Percentiles rank a stretch among this genome's conserved stretches.
phyloP scores from a whole-genome alignment of 495 filamentous ascomycete species.

The Staphylotrichum longicolle region DNA sequence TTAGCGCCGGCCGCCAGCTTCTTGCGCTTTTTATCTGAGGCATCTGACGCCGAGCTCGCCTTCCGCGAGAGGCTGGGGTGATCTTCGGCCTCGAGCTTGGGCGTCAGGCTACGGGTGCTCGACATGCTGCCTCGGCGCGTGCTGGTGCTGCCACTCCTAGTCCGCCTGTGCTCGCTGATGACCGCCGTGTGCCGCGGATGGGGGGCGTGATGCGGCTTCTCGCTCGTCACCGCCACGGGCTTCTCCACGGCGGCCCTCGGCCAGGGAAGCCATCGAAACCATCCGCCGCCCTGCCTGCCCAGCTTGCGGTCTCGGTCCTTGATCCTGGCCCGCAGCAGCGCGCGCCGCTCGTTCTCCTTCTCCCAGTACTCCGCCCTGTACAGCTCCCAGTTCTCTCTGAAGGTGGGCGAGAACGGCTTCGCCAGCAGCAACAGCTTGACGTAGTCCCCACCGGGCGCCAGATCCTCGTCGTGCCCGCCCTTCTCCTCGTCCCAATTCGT shows the following conservation, averaged over 20 bases:
- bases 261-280: conserved; percentile 80
- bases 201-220: conserved; percentile 33
- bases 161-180: conserved; percentile 44
- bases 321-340: conserved; percentile 65
- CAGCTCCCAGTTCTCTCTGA: conserved; percentile 95
- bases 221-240: conserved; percentile 32
- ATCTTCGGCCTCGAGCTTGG: conserved; percentile 49
- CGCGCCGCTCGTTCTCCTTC: conserved; percentile 86
- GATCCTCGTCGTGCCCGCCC: conserved; percentile 74
- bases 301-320: conserved; percentile 62
- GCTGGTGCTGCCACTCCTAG: conserved; percentile 47
- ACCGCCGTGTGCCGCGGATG: conserved; percentile 41
- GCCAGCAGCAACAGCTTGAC: conserved; percentile 87
- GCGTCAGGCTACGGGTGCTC: conserved; percentile 44
- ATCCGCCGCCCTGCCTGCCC: conserved; percentile 66
- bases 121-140: conserved; percentile 49
- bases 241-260: conserved; percentile 39
- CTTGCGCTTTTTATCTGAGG: conserved; percentile 52
- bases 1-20: conserved; percentile 38
- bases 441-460: conserved; percentile 84
- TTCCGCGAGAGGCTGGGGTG: conserved; percentile 35
- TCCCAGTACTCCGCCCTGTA: conserved; percentile 96
- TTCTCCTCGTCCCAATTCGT: conserved; percentile 46
- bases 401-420: conserved; percentile 91
- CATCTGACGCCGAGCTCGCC: conserved; percentile 46